A percentile compares a stretch with the other conserved stretches of the same genome.
phyloP scores from a whole-genome alignment of 805 yeast genomes.

The Metschnikowia anglica region DNA sequence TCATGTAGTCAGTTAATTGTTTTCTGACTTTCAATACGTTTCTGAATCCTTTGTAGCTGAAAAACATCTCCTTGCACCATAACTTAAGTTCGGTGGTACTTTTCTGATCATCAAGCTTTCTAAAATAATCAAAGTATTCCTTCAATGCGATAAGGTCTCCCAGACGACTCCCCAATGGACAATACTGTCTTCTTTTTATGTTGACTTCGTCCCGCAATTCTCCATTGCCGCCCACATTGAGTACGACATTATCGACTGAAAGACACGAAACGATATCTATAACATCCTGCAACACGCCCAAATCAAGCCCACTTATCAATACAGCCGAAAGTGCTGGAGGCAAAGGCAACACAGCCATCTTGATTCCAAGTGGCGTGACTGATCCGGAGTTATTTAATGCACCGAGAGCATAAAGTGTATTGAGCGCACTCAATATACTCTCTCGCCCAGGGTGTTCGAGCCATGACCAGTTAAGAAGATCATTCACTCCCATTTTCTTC shows the following conservation, averaged over 20 bases:
- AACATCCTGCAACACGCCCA: conserved; percentile 59
- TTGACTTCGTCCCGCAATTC: conserved; percentile 84
- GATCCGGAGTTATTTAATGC: conserved; percentile 78
- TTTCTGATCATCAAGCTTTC: conserved; percentile 26
- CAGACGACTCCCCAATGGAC: conserved; percentile 65
- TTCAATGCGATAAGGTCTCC: conserved; percentile 86
- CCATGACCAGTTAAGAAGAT: conserved; percentile 89
- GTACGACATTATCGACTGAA: conserved; percentile 83
- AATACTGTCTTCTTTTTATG: conserved; percentile 64
- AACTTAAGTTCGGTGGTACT: conserved; percentile 56
- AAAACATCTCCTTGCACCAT: conserved; percentile 81
- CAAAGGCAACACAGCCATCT: conserved; percentile 86
- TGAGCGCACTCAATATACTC: conserved; percentile 71
- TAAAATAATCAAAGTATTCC: conserved; percentile 64
- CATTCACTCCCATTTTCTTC: conserved; percentile 79
- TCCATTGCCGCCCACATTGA: conserved; percentile 65
- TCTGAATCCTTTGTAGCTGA: conserved; percentile 76
- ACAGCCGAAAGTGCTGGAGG: conserved; percentile 93
- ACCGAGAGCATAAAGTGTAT: conserved; percentile 71
- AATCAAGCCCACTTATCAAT: conserved; percentile 64
- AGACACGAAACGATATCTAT: conserved; percentile 90
- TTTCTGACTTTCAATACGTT: conserved; percentile 72
- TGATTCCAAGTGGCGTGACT: conserved; percentile 75
- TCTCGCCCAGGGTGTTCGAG: conserved; percentile 84
- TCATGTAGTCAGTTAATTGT: conserved; percentile 73